phyloP scores from a whole-genome alignment of 129 eudicot species.

The Heracleum sosnowskyi region DNA sequence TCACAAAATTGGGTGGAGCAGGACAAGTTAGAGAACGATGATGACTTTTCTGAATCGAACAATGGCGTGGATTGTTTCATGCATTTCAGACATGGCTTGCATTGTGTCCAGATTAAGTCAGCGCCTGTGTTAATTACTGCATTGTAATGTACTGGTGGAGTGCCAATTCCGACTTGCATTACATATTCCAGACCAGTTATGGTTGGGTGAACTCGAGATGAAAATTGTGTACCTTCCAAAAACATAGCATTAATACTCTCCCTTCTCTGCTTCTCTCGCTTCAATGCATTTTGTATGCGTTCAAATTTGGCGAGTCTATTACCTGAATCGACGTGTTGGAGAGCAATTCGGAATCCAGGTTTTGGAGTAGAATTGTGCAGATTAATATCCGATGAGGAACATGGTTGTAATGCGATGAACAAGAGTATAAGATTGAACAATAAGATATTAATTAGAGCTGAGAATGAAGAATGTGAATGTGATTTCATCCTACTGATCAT shows the following conservation, averaged over 20 bases:
- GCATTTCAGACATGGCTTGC: conserved; percentile 68
- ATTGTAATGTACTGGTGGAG: conserved; percentile 41
- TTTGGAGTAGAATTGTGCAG: conserved; percentile 18
- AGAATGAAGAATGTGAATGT: background rate
- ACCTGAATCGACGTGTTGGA: conserved; percentile 71
- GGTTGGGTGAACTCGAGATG: background rate
- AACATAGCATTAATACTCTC: background rate
- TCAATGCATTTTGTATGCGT: conserved; percentile 52
- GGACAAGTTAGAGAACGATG: conserved; percentile 42
- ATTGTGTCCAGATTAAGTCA: conserved; percentile 83
- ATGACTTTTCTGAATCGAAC: conserved; percentile 59
- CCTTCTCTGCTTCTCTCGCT: conserved; percentile 9
- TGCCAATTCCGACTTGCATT: conserved; percentile 63
- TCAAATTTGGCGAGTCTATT: conserved; percentile 62
- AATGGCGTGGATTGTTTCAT: conserved; percentile 53
- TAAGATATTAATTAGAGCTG: background rate
- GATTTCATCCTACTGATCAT: background rate
- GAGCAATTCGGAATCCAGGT: conserved; percentile 35
- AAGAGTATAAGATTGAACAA: background rate
- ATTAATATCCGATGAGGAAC: conserved; percentile 34
- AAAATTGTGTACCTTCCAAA: background rate
- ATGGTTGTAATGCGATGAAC: background rate
- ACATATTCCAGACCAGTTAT: conserved; percentile 12
- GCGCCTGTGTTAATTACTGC: conserved; percentile 83
- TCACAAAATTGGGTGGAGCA: conserved; percentile 33